A percentile compares a stretch with the other conserved stretches of the same genome.
Conservation (phyloP, 164 flowering plant genomes). For the Santalum album region DNA sequence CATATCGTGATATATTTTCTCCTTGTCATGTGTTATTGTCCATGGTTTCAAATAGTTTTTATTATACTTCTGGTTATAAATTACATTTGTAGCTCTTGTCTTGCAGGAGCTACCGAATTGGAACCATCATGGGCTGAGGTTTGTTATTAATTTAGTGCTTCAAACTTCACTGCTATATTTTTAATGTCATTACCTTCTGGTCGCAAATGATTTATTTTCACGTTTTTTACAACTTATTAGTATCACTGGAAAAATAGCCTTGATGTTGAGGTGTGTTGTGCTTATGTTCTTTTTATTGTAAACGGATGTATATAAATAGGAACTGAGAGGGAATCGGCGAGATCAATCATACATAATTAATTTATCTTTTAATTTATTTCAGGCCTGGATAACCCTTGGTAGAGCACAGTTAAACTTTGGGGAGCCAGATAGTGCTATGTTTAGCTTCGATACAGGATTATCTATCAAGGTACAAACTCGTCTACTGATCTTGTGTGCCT, state of each 20-base stretch:
- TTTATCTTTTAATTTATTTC: conserved; percentile 3
- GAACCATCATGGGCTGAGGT: conserved; percentile 93
- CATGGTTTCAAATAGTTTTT: neutral
- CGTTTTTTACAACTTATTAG: no score
- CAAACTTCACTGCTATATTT: no score
- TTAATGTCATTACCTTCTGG: no score
- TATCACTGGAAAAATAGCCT: no score
- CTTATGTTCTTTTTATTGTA: no score
- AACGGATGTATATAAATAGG: no score
- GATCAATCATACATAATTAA: no score
- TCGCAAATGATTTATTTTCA: no score
- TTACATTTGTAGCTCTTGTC: neutral
- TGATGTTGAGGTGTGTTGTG: no score
- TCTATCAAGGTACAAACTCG: conserved; percentile 46
- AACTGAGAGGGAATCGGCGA: no score
- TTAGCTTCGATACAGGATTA: conserved; percentile 74
- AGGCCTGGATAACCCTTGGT: conserved; percentile 93
- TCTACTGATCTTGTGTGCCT: no score
- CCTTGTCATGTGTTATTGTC: neutral
- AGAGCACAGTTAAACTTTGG: conserved; percentile 88
- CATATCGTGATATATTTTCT: neutral
- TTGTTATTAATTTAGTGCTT: conserved; percentile 8
- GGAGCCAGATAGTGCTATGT: conserved; percentile 75
- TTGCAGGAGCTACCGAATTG: conserved; percentile 75
- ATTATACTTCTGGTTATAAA: neutral